Evolutionary conservation across 441 rosid genomes (phyloP).

Genomic region (Hura crepitans): DNA sequence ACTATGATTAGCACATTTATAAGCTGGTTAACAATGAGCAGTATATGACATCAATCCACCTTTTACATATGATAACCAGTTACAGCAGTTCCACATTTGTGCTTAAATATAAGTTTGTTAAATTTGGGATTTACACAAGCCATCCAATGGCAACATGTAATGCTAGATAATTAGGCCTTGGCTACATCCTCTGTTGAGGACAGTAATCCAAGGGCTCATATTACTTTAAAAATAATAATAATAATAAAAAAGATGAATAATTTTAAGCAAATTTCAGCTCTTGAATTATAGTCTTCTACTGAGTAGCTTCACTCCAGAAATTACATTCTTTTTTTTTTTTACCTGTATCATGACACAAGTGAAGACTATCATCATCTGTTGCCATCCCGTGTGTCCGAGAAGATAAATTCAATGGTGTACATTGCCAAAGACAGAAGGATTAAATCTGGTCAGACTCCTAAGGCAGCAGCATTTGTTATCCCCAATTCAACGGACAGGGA

Average conservation of each 20-base stretch:
- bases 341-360: background rate
- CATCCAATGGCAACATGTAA: background rate
- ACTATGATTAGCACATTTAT: too few species aligned
- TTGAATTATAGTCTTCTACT: too few species aligned
- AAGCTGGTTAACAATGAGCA: background rate
- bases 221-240: too few species aligned
- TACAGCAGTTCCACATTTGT: background rate
- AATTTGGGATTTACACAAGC: too few species aligned
- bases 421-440: background rate
- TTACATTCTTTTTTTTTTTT: background rate
- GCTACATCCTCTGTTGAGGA: too few species aligned
- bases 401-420: background rate
- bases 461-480: conserved; percentile 43
- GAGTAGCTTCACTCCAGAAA: background rate
- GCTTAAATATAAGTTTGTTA: background rate
- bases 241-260: too few species aligned
- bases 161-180: too few species aligned
- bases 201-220: too few species aligned
- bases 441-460: conserved; percentile 35
- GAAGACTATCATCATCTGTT: background rate
- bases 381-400: background rate
- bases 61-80: background rate
- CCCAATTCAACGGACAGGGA: conserved; percentile 74
- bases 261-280: too few species aligned
- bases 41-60: background rate